Conservation (phyloP, 2,329 filamentous ascomycete species). For the Fusarium mangiferae region DNA sequence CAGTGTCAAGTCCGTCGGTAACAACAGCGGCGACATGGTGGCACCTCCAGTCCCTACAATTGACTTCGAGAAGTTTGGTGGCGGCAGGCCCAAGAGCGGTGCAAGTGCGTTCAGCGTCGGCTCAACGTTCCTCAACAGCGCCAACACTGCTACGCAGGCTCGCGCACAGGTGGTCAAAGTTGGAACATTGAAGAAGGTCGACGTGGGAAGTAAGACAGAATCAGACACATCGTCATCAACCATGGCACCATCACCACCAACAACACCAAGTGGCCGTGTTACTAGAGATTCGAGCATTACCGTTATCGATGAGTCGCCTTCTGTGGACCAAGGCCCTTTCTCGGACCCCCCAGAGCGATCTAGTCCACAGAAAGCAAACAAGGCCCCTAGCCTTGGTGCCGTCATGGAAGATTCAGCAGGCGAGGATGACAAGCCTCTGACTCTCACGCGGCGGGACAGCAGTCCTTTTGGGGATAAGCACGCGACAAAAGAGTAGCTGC, state of each 20-base stretch:
- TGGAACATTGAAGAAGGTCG: conserved; percentile 61
- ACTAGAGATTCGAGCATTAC: conserved; percentile 58
- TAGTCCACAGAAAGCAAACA: conserved; percentile 46
- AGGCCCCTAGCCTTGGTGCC: conserved; percentile 61
- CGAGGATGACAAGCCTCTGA: conserved; percentile 48
- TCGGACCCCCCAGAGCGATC: conserved; percentile 60
- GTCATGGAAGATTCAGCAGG: conserved; percentile 63
- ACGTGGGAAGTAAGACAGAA: conserved; percentile 52
- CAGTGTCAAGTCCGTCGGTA: conserved; percentile 81
- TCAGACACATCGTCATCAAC: conserved; percentile 45
- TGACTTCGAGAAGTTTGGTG: conserved; percentile 69
- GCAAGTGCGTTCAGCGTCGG: conserved; percentile 73
- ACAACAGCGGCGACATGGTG: conserved; percentile 61
- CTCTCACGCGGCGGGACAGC: conserved; percentile 46
- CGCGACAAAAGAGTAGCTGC: conserved; percentile 60
- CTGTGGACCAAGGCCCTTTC: conserved; percentile 67
- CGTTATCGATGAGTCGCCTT: conserved; percentile 61
- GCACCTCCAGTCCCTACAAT: conserved; percentile 80
- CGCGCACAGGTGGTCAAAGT: conserved; percentile 71
- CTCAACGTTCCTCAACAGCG: conserved; percentile 74
- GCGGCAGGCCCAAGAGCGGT: conserved; percentile 61
- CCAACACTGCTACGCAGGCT: conserved; percentile 67
- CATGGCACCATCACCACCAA: conserved; percentile 30
- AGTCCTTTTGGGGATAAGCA: conserved; percentile 70
- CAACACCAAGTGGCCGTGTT: conserved; percentile 36